phyloP scores from a whole-genome alignment of 495 filamentous ascomycete genomes.

The Hypoxylon fragiforme region DNA sequence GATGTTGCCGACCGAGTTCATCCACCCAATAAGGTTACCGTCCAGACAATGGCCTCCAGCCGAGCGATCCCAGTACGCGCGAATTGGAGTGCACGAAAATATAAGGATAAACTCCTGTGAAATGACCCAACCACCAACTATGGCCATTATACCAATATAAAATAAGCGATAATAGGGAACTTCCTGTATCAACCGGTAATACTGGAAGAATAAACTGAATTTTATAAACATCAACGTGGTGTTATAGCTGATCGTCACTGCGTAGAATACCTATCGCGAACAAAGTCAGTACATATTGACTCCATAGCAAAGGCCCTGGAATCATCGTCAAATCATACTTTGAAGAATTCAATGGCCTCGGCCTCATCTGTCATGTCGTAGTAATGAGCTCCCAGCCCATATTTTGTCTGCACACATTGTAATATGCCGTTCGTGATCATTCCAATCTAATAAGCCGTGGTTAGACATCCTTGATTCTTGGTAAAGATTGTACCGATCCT shows the following conservation, averaged over 20 bases:
- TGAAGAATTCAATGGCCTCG: conserved; percentile 10
- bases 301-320: too few relatives aligned
- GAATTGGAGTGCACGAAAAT: conserved; percentile 42
- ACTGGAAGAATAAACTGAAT: conserved; percentile 32
- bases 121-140: conserved; percentile 23
- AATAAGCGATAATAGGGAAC: conserved; percentile 25
- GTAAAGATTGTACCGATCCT: too few relatives aligned
- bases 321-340: too few relatives aligned
- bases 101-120: conserved; percentile 26
- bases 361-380: conserved; percentile 6
- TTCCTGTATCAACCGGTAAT: conserved; percentile 32
- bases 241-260: conserved; percentile 19
- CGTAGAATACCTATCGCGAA: conserved; percentile 19
- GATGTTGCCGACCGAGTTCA: conserved; percentile 56
- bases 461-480: conserved; percentile 9
- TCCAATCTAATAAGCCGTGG: conserved; percentile 7
- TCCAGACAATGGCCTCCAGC: conserved; percentile 46
- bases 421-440: conserved; percentile 26
- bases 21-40: conserved; percentile 50
- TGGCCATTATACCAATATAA: conserved; percentile 14
- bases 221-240: conserved; percentile 20
- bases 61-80: conserved; percentile 45
- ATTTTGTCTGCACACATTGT: conserved; percentile 20
- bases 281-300: conserved; percentile 1
- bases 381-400: conserved; percentile 26